A percentile compares a stretch with the other conserved stretches of the same genome.
These are phyloP conservation scores for Vickermania spadyakhi DNA, from an alignment of 208 protist genomes.

Conservation along the genomic window DNA sequence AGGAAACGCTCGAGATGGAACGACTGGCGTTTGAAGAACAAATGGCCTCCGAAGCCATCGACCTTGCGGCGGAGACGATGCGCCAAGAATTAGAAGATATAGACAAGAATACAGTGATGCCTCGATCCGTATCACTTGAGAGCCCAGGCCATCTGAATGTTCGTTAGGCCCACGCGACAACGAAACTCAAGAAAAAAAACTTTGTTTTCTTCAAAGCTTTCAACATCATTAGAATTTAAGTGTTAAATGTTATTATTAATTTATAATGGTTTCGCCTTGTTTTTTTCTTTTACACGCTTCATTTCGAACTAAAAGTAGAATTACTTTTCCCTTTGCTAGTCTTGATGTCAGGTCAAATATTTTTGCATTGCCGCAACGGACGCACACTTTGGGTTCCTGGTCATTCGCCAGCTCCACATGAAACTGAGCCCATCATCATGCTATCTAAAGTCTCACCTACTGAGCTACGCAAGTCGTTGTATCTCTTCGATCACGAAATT, in stretches of 20 bases:
- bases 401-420: slow-evolving; percentile 40
- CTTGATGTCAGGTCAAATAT: slow-evolving; percentile 51
- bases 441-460: slow-evolving; percentile 51
- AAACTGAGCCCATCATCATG: slow-evolving; percentile 51
- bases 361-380: slow-evolving; percentile 54
- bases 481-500: slow-evolving; percentile 78
- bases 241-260: background rate
- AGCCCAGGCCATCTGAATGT: no score
- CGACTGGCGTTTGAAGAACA: slow-evolving; percentile 13
- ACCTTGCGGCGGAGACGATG: slow-evolving; percentile 12
- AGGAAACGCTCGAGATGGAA: slow-evolving; percentile 10
- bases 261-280: background rate
- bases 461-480: slow-evolving; percentile 74
- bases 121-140: no score
- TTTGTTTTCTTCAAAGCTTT: no score
- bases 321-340: background rate
- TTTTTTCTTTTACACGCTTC: background rate
- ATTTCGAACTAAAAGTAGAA: background rate
- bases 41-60: slow-evolving; percentile 1
- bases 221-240: no score
- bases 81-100: slow-evolving; percentile 14
- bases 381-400: slow-evolving; percentile 82
- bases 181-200: no score
- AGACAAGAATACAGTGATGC: no score
- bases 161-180: no score